These are phyloP conservation scores for Ocimum tenuiflorum DNA, from an alignment of 257 asterid species.

Conservation along the genomic window DNA sequence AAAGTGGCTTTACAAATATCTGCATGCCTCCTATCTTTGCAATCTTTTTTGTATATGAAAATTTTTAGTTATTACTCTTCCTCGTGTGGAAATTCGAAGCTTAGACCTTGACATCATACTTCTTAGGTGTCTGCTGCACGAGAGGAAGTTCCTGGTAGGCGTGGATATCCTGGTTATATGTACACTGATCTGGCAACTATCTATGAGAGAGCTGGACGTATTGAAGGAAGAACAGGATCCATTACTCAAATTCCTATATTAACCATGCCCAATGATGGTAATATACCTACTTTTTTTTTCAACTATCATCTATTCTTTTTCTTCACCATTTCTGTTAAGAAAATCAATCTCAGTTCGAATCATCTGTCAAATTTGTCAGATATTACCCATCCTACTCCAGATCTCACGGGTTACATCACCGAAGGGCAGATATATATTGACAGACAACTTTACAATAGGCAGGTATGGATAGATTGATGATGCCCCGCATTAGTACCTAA, in stretches of 20 bases:
- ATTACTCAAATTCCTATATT: slow-evolving; percentile 88
- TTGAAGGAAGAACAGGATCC: slow-evolving; percentile 90
- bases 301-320: not conserved
- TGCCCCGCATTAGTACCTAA: slow-evolving; percentile 6
- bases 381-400: slow-evolving; percentile 98
- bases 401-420: slow-evolving; percentile 92
- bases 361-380: slow-evolving; percentile 39
- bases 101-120: not conserved
- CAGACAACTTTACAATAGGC: slow-evolving; percentile 68
- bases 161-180: slow-evolving; percentile 69
- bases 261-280: slow-evolving; percentile 98
- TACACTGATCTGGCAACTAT: slow-evolving; percentile 96
- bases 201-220: slow-evolving; percentile 97
- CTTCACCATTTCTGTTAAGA: not conserved
- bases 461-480: slow-evolving; percentile 28
- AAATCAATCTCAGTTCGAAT: slow-evolving; percentile 8
- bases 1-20: not conserved
- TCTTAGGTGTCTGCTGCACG: slow-evolving; percentile 90
- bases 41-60: not conserved
- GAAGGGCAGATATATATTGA: slow-evolving; percentile 95
- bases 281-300: not conserved
- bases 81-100: not conserved
- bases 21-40: not conserved
- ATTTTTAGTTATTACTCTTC: not conserved
- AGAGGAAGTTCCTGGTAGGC: slow-evolving; percentile 95